Evolutionary conservation across 1,139 yeast species (phyloP).

Genomic region (Geotrichum cucujoidarum): DNA sequence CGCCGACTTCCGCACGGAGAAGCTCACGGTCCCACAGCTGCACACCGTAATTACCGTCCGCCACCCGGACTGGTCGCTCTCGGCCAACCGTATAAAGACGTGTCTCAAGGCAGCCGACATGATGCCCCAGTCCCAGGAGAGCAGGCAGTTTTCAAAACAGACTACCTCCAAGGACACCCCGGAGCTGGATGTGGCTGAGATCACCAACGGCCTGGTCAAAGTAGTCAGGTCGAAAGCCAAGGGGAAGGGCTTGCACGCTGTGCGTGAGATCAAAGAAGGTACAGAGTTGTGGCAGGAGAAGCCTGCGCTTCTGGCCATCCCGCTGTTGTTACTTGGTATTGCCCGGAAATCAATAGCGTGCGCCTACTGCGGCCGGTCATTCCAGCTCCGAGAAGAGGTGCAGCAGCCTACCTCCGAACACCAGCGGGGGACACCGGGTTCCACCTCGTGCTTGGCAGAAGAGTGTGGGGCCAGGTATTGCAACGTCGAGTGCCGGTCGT

Average conservation of each 20-base stretch:
- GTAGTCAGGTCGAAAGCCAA: constrained; percentile 40
- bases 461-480: constrained; percentile 32
- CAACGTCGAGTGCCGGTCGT: constrained; percentile 31
- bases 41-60: constrained; percentile 41
- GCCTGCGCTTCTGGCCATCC: constrained; percentile 67
- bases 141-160: constrained; percentile 32
- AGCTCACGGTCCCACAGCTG: constrained; percentile 51
- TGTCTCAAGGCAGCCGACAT: constrained; percentile 12
- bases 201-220: constrained; percentile 37
- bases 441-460: constrained; percentile 11
- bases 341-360: constrained; percentile 51
- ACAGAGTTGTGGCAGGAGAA: constrained; percentile 53
- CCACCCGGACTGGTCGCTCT: constrained; percentile 14
- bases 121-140: neutral
- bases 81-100: constrained; percentile 10
- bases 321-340: constrained; percentile 59
- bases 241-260: constrained; percentile 37
- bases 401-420: neutral
- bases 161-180: constrained; percentile 42
- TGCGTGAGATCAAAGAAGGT: constrained; percentile 42
- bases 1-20: constrained; percentile 58
- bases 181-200: constrained; percentile 2
- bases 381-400: constrained; percentile 10
- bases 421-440: constrained; percentile 15
- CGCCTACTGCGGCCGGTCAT: constrained; percentile 49